Conservation (phyloP, 2,329 filamentous ascomycete genomes). For the Fusarium odoratissimum region DNA sequence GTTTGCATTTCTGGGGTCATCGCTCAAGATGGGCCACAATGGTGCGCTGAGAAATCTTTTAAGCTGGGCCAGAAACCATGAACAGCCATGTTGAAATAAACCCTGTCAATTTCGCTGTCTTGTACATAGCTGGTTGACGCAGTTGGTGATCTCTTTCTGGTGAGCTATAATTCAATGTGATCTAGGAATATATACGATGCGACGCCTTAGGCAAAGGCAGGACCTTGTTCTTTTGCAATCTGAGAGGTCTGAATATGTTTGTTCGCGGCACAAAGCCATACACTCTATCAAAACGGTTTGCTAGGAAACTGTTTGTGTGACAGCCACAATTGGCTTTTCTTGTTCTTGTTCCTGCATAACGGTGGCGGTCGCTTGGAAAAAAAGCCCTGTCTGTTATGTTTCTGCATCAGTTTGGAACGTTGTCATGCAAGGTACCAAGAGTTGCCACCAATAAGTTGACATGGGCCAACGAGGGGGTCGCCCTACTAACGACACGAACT, state of each 20-base stretch:
- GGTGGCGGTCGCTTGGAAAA: slow-evolving; percentile 36
- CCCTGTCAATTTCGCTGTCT: not conserved
- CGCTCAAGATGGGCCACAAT: slow-evolving; percentile 19
- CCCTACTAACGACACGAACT: slow-evolving; percentile 24
- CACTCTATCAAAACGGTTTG: slow-evolving; percentile 21
- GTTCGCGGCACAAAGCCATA: slow-evolving; percentile 14
- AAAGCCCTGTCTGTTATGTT: slow-evolving; percentile 22
- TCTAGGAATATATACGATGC: slow-evolving; percentile 7
- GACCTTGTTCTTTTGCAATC: slow-evolving; percentile 3
- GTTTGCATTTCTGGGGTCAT: slow-evolving; percentile 27
- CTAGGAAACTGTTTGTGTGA: slow-evolving; percentile 27
- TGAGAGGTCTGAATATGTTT: slow-evolving; percentile 1
- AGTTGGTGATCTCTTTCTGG: not conserved
- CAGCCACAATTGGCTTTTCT: slow-evolving; percentile 35
- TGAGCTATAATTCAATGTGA: slow-evolving; percentile 6
- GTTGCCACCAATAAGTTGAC: slow-evolving; percentile 26
- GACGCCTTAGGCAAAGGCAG: slow-evolving; percentile 1
- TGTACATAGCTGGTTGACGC: not conserved
- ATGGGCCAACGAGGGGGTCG: slow-evolving; percentile 26
- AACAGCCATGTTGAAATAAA: not conserved
- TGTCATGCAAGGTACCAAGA: slow-evolving; percentile 45
- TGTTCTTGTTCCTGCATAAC: slow-evolving; percentile 47
- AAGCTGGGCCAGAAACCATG: not conserved
- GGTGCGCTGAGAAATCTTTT: not conserved
- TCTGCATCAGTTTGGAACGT: slow-evolving; percentile 36